These are phyloP conservation scores for Nitzschia sp. DNA, from an alignment of 108 stramenopile species.

Conservation along the genomic window DNA sequence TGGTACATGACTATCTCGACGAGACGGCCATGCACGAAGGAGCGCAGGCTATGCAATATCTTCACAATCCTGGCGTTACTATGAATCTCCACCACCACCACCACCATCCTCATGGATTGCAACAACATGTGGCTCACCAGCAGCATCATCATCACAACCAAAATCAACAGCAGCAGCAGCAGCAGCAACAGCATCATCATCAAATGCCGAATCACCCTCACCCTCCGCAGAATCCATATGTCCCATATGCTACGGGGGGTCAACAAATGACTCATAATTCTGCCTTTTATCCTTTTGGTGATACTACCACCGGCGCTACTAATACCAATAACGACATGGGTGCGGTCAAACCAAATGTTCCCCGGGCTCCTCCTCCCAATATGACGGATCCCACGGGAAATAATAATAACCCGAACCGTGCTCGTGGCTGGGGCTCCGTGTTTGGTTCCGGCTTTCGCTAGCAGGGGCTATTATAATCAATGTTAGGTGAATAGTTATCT, in stretches of 20 bases:
- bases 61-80: background rate
- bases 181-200: background rate
- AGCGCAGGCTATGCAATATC: conserved; percentile 3
- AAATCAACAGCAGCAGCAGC: background rate
- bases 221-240: background rate
- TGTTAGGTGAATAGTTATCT: no score
- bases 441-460: no score
- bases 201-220: background rate
- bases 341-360: no score
- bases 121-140: background rate
- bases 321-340: background rate
- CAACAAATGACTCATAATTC: background rate
- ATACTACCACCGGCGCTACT: background rate
- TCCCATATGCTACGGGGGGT: background rate
- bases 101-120: background rate
- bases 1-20: background rate
- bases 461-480: no score
- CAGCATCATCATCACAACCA: background rate
- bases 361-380: no score
- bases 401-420: no score
- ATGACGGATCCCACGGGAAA: no score
- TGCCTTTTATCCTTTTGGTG: background rate
- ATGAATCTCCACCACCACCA: background rate
- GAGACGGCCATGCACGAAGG: background rate
- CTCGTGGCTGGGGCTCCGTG: no score